Conservation (phyloP, 768 basidiomycete genomes). For the Boletus edulis region DNA sequence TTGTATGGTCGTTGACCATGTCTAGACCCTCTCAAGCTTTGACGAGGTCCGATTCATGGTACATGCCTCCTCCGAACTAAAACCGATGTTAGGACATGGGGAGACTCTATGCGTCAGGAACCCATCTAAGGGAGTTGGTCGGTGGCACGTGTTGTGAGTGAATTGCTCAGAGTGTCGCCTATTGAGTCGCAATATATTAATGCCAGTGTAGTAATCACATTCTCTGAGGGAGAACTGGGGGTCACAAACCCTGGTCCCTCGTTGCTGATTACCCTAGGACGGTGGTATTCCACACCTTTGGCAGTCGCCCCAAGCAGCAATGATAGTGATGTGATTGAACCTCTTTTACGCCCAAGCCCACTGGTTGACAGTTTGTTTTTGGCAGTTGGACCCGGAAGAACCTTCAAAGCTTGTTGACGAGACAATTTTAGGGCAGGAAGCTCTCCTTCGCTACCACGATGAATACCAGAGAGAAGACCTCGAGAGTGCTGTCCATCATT, state of each 20-base stretch:
- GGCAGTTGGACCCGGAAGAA: background rate
- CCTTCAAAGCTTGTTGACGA: background rate
- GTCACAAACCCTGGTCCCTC: background rate
- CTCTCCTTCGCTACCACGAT: background rate
- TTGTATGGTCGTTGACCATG: background rate
- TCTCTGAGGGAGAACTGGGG: background rate
- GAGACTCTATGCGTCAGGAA: background rate
- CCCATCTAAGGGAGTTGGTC: background rate
- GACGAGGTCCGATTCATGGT: background rate
- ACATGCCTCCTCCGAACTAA: background rate
- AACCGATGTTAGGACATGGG: background rate
- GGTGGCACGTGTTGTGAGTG: background rate
- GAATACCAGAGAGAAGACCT: background rate
- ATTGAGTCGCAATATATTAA: background rate
- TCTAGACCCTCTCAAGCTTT: background rate
- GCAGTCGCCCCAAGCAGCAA: too few species aligned
- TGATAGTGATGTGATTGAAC: background rate
- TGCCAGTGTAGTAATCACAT: background rate
- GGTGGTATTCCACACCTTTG: background rate
- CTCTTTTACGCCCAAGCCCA: background rate
- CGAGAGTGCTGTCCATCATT: background rate
- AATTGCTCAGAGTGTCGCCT: background rate
- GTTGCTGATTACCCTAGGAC: background rate
- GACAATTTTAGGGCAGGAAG: background rate
- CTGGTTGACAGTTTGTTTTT: background rate